Percentiles rank a stretch among this genome's conserved stretches.
Conservation (phyloP, 2,329 filamentous ascomycete genomes). For the Alternaria triticina region DNA sequence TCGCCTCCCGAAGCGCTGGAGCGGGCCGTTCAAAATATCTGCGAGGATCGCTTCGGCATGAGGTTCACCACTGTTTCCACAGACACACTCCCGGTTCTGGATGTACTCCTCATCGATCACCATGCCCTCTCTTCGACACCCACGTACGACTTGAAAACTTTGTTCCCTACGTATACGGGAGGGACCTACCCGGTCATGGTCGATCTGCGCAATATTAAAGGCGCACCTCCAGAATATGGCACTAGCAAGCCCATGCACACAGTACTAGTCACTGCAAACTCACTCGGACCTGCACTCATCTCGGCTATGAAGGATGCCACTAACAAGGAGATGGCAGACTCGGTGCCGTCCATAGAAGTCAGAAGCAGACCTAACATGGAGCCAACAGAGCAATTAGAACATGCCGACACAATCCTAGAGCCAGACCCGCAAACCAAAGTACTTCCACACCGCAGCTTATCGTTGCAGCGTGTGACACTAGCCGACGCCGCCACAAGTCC, state of each 20-base stretch:
- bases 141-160: background rate
- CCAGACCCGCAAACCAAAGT: background rate
- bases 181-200: background rate
- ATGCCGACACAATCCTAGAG: background rate
- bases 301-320: background rate
- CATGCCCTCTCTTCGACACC: background rate
- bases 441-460: background rate
- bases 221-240: background rate
- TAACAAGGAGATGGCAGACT: background rate
- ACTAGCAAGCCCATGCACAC: background rate
- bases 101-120: slow-evolving; percentile 8
- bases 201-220: background rate
- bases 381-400: background rate
- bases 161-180: background rate
- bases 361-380: background rate
- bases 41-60: slow-evolving; percentile 7
- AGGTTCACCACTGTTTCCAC: background rate
- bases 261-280: slow-evolving; percentile 2
- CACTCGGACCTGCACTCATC: background rate
- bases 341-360: background rate
- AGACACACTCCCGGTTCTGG: background rate
- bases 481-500: background rate
- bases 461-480: background rate
- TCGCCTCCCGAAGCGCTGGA: background rate
- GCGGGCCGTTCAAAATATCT: slow-evolving; percentile 9